phyloP scores from a whole-genome alignment of 176 grass and related monocot genomes.

The Coix lacrymajobi region DNA sequence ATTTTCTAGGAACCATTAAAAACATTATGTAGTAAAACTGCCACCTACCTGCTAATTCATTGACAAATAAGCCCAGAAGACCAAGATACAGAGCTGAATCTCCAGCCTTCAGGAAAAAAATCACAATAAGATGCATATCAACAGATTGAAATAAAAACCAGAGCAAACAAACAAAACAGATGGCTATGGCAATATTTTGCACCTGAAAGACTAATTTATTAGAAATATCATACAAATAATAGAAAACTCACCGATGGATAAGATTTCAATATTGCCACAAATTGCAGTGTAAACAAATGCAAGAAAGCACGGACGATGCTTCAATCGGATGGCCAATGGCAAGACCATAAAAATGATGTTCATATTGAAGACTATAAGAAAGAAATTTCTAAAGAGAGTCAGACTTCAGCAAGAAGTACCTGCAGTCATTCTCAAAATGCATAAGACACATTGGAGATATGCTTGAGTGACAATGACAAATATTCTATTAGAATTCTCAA shows the following conservation, averaged over 20 bases:
- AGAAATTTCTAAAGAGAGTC: constrained; percentile 94
- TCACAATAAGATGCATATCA: background rate
- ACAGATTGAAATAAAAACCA: constrained; percentile 1
- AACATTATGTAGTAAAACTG: background rate
- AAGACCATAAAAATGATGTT: constrained; percentile 95
- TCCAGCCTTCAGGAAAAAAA: constrained; percentile 62
- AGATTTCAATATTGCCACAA: constrained; percentile 76
- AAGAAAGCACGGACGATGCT: constrained; percentile 85
- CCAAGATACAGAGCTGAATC: constrained; percentile 94
- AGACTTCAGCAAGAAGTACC: constrained; percentile 99
- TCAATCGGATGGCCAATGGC: constrained; percentile 76
- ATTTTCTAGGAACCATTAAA: constrained; percentile 4
- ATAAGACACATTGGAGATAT: constrained; percentile 28
- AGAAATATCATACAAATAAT: constrained; percentile 11
- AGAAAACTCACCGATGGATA: constrained; percentile 87
- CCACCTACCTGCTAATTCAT: constrained; percentile 76
- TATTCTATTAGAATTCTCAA: background rate
- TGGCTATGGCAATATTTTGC: background rate
- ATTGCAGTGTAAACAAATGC: constrained; percentile 83
- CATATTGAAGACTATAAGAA: constrained; percentile 93
- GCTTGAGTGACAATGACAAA: background rate
- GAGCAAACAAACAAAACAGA: background rate
- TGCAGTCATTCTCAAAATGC: constrained; percentile 44
- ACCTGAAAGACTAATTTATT: background rate
- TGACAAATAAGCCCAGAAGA: constrained; percentile 86